Conservation (phyloP, 2,329 filamentous ascomycete genomes). For the Fusarium sp. region DNA sequence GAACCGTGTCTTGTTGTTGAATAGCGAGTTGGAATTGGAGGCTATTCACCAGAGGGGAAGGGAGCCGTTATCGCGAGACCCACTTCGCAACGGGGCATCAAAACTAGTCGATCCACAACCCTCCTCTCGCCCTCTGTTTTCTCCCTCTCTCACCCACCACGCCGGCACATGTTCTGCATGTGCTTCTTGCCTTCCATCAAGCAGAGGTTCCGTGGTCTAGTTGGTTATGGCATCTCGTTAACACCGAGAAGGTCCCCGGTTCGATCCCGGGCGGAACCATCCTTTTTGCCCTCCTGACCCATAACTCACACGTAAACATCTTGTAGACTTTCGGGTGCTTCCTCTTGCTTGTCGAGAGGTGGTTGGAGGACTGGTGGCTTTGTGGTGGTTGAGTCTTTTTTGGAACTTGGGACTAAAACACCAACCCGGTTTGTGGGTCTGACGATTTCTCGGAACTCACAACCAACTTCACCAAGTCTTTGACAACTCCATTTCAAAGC, state of each 20-base stretch:
- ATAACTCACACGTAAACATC: background rate
- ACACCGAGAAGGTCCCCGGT: constrained; percentile 45
- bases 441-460: background rate
- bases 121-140: background rate
- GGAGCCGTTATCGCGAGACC: background rate
- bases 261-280: constrained; percentile 43
- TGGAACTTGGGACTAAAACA: background rate
- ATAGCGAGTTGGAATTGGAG: background rate
- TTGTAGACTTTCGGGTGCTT: background rate
- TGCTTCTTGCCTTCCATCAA: background rate
- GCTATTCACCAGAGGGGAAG: background rate
- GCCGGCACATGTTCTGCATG: background rate
- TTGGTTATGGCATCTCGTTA: constrained; percentile 45
- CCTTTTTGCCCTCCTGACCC: constrained; percentile 3
- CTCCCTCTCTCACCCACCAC: background rate
- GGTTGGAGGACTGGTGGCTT: background rate
- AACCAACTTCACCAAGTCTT: background rate
- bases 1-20: constrained; percentile 17
- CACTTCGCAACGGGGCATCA: background rate
- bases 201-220: constrained; percentile 43
- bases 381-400: background rate
- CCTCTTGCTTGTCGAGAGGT: background rate
- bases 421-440: background rate
- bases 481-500: background rate
- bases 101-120: background rate